These are phyloP conservation scores for Suillus subaureus DNA, from an alignment of 768 basidiomycete species.

Conservation along the genomic window DNA sequence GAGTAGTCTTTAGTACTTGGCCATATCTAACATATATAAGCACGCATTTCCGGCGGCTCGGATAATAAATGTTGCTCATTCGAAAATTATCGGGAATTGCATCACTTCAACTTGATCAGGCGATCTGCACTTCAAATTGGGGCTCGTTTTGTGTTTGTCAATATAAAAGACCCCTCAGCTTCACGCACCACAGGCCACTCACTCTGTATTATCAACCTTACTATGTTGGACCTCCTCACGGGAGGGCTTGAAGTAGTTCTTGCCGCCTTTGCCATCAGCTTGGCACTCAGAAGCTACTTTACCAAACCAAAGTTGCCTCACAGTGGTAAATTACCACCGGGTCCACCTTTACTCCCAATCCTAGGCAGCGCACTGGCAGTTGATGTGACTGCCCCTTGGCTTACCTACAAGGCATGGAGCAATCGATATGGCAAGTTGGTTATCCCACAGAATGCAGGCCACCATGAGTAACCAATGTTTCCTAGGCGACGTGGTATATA, in stretches of 20 bases:
- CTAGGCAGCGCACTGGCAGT: slow-evolving; percentile 3
- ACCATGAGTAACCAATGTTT: background rate
- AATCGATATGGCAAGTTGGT: background rate
- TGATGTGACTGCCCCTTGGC: slow-evolving; percentile 4
- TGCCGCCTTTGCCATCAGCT: background rate
- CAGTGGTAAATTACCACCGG: background rate
- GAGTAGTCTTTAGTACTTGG: too few relatives aligned
- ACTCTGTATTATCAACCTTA: background rate
- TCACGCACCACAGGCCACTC: background rate
- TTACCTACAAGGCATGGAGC: slow-evolving; percentile 6
- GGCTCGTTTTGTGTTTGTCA: background rate
- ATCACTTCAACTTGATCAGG: too few relatives aligned
- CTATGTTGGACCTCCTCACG: background rate
- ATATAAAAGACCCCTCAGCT: background rate
- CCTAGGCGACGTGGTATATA: slow-evolving; percentile 11
- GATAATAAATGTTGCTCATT: too few relatives aligned
- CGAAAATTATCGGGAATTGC: too few relatives aligned
- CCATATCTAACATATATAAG: too few relatives aligned
- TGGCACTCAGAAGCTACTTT: background rate
- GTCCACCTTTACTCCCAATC: slow-evolving; percentile 4
- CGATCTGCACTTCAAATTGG: background rate
- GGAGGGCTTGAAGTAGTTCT: background rate
- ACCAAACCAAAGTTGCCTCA: background rate
- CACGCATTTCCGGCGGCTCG: too few relatives aligned
- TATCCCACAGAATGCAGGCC: background rate